phyloP scores from a whole-genome alignment of 768 basidiomycete genomes.

The Leccinum longicurvipes region DNA sequence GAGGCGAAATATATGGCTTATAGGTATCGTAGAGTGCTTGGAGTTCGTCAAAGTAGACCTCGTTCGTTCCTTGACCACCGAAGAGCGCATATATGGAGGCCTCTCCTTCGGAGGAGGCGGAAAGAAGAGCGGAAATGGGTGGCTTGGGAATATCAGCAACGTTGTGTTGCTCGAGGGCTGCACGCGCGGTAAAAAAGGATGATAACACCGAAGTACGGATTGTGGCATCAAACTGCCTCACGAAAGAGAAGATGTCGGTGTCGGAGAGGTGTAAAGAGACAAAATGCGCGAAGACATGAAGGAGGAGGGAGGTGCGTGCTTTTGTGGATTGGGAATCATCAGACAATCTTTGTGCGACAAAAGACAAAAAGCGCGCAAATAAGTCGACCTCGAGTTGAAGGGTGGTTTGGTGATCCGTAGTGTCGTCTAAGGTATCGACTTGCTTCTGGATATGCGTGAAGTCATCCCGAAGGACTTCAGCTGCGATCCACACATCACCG shows the following conservation, averaged over 20 bases:
- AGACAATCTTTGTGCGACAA: slow-evolving; percentile 62
- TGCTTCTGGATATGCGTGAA: slow-evolving; percentile 66
- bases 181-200: slow-evolving; percentile 76
- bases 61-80: slow-evolving; percentile 97
- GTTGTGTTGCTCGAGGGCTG: slow-evolving; percentile 58
- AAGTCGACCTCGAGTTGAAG: slow-evolving; percentile 73
- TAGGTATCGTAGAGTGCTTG: slow-evolving; percentile 90
- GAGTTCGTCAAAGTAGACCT: slow-evolving; percentile 96
- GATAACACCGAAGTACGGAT: slow-evolving; percentile 73
- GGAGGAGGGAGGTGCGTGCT: slow-evolving; percentile 63
- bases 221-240: slow-evolving; percentile 70
- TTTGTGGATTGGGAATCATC: slow-evolving; percentile 49
- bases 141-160: slow-evolving; percentile 54
- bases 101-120: slow-evolving; percentile 55
- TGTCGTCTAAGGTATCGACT: slow-evolving; percentile 54
- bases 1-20: slow-evolving; percentile 75
- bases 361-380: slow-evolving; percentile 77
- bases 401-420: slow-evolving; percentile 49
- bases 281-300: slow-evolving; percentile 76
- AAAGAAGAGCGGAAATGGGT: slow-evolving; percentile 66
- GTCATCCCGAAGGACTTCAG: slow-evolving; percentile 88
- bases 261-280: slow-evolving; percentile 66
- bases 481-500: slow-evolving; percentile 84
- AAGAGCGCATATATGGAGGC: slow-evolving; percentile 89
- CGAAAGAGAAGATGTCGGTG: slow-evolving; percentile 80